Base-by-base conservation (phyloP, 2,329 filamentous ascomycete species). In the Xylogone sp. region DNA sequence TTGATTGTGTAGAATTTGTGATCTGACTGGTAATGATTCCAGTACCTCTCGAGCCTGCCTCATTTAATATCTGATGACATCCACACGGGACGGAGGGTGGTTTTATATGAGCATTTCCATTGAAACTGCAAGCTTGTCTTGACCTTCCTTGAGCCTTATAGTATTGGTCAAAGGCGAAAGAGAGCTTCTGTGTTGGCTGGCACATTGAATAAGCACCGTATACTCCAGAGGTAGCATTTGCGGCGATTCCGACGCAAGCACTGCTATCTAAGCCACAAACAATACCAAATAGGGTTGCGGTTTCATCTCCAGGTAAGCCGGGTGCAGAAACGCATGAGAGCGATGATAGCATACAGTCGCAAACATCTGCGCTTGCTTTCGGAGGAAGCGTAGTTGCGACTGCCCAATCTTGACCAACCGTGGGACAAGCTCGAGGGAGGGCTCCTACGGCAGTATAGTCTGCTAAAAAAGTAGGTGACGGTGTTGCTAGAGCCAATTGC, bases 201-300 rank as follows among this genome's bases (percentile, higher is more conserved):
- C 89, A 95, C 83, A 90, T 90, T 69, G 83, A 82, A 76, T 88
- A 90, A 45, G 87, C 81, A 60, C 89, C 89, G 69, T 88, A 94
- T 55, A 78, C 72, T 63, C 87, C 89, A 19, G 75, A 79, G 53
- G 78, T 81, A 48, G 79, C 79, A 70, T 92, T 87, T 61, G 77
- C 78, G 57, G 71, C 74, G 71, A 94, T 90, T 50, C 85, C 88
- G 21, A 69, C 71, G 72, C 90, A 94, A 59, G 79, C 76, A 31
- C 69, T 65, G 44, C 71, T 66, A 53, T 76, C 67, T 43, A 71
- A 64, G 51, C 83, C 86, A 71, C 89, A 94, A 69, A 93, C 81
- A 68, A 74, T 84, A 67, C 76, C 77, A 71, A 97, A 97, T 60
- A 94, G 79, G 16, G 78, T 72, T 46, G 79, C 81, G 63, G 83